Evolutionary conservation across 805 yeast genomes (phyloP).

Genomic region (Monosporozyma aerobia): DNA sequence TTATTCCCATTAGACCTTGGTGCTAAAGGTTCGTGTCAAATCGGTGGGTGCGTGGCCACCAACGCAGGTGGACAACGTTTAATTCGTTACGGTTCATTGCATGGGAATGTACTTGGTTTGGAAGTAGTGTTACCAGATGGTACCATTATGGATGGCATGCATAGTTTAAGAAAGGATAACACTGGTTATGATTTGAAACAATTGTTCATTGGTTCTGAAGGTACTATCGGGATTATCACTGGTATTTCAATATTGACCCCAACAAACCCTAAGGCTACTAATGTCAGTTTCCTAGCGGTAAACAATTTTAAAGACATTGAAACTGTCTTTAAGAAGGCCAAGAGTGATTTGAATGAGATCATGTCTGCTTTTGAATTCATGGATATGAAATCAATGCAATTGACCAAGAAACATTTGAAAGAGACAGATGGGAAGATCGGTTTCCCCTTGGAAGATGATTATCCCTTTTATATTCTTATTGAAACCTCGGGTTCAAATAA

Average conservation of each 20-base stretch:
- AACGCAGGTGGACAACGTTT: slow-evolving; percentile 93
- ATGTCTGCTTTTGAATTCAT: slow-evolving; percentile 89
- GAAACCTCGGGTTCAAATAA: slow-evolving; percentile 95
- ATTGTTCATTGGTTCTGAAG: slow-evolving; percentile 88
- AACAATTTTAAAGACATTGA: slow-evolving; percentile 77
- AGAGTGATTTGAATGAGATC: slow-evolving; percentile 70
- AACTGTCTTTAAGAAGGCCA: slow-evolving; percentile 69
- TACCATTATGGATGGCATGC: slow-evolving; percentile 65
- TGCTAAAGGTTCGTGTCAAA: slow-evolving; percentile 93
- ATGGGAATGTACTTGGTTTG: slow-evolving; percentile 82
- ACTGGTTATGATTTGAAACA: slow-evolving; percentile 93
- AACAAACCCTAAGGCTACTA: slow-evolving; percentile 72
- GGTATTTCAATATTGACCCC: slow-evolving; percentile 88
- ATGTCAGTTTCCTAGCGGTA: slow-evolving; percentile 82
- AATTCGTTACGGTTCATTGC: slow-evolving; percentile 82
- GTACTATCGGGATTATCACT: slow-evolving; percentile 83
- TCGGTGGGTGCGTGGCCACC: slow-evolving; percentile 92
- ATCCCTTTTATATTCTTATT: slow-evolving; percentile 83
- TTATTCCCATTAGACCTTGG: slow-evolving; percentile 92
- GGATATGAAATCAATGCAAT: slow-evolving; percentile 63
- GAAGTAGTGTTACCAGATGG: slow-evolving; percentile 94
- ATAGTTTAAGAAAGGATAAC: slow-evolving; percentile 85
- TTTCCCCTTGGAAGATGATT: slow-evolving; percentile 75
- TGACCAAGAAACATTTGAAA: slow-evolving; percentile 54
- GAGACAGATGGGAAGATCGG: slow-evolving; percentile 22